These are phyloP conservation scores for Circinella minor DNA, from an alignment of 371 early-diverging fungal genomes.

Conservation along the genomic window DNA sequence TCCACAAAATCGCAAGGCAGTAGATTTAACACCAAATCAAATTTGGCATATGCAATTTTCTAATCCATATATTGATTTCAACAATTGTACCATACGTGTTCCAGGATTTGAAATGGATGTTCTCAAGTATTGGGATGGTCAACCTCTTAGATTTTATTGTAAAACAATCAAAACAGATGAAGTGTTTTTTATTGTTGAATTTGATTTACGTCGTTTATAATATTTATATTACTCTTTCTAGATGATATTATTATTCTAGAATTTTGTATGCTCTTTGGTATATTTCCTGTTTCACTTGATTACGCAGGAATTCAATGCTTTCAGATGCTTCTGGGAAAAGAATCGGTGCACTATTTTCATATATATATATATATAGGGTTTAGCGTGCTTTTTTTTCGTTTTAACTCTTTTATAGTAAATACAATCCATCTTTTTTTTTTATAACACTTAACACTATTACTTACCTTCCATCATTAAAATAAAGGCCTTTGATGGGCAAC, in stretches of 20 bases:
- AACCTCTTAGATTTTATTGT: slow-evolving; percentile 64
- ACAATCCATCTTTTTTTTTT: background rate
- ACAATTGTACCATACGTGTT: slow-evolving; percentile 39
- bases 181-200: slow-evolving; percentile 63
- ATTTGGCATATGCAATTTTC: slow-evolving; percentile 72
- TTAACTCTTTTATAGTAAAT: no score
- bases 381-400: no score
- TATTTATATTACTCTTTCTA: background rate
- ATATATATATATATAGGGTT: background rate
- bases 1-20: slow-evolving; percentile 35
- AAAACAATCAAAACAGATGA: slow-evolving; percentile 49
- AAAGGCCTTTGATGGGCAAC: slow-evolving; percentile 54
- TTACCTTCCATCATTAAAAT: slow-evolving; percentile 40
- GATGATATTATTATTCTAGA: background rate
- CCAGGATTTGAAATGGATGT: slow-evolving; percentile 68
- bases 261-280: slow-evolving; percentile 23
- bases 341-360: slow-evolving; percentile 21
- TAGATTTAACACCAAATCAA: slow-evolving; percentile 48
- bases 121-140: slow-evolving; percentile 72
- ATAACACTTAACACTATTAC: background rate
- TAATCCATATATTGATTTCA: slow-evolving; percentile 69
- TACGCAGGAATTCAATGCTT: slow-evolving; percentile 32
- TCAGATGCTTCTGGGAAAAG: slow-evolving; percentile 36
- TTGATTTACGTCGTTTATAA: slow-evolving; percentile 44
- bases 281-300: slow-evolving; percentile 39